phyloP scores from a whole-genome alignment of 1,284 basidiomycete genomes.

The Heterobasidion annosum region DNA sequence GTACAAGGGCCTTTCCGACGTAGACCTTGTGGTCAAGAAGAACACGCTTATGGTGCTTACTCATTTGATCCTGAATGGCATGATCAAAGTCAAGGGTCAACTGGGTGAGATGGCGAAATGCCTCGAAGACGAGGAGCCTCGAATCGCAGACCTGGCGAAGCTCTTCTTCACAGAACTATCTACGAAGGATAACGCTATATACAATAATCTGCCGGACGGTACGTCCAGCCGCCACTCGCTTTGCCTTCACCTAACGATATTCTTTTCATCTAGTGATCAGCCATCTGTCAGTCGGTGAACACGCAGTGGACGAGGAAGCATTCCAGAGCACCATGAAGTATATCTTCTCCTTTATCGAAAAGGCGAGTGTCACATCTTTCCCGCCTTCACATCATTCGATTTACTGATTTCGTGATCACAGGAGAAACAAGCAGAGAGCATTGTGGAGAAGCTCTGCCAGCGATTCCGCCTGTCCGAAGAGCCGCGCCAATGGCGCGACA shows the following conservation, averaged over 20 bases:
- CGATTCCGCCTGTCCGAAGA: slow-evolving; percentile 87
- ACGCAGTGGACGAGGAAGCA: slow-evolving; percentile 86
- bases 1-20: slow-evolving; percentile 88
- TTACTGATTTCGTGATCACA: slow-evolving; percentile 17
- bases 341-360: slow-evolving; percentile 97
- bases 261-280: slow-evolving; percentile 65
- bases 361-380: slow-evolving; percentile 39
- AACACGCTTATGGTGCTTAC: slow-evolving; percentile 99
- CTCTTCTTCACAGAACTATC: slow-evolving; percentile 95
- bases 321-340: slow-evolving; percentile 94
- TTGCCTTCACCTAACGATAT: neutral
- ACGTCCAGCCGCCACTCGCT: slow-evolving; percentile 12
- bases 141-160: slow-evolving; percentile 91
- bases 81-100: slow-evolving; percentile 99
- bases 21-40: slow-evolving; percentile 90
- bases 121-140: slow-evolving; percentile 84
- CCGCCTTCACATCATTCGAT: neutral
- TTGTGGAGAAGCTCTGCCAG: slow-evolving; percentile 93
- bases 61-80: slow-evolving; percentile 94
- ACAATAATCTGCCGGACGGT: slow-evolving; percentile 96
- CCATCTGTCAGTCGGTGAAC: slow-evolving; percentile 88
- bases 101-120: slow-evolving; percentile 99
- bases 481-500: slow-evolving; percentile 94
- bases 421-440: slow-evolving; percentile 94
- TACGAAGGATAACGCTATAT: slow-evolving; percentile 98